Evolutionary conservation across 257 asterid genomes (phyloP).

Genomic region (Cruciata laevipes): DNA sequence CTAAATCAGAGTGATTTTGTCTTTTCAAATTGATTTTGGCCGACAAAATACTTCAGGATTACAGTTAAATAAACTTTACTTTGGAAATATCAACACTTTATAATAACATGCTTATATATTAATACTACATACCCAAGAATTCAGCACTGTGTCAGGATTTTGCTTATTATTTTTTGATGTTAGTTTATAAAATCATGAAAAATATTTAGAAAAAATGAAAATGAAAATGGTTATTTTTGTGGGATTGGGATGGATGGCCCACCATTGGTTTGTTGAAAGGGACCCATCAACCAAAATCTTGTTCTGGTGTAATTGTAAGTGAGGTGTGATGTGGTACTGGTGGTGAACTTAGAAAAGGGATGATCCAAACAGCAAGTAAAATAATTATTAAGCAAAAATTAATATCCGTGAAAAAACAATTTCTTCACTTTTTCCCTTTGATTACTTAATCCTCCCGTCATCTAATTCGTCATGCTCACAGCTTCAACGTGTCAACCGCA

Average conservation of each 20-base stretch:
- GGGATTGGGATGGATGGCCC: slow-evolving; percentile 40
- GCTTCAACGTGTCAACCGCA: slow-evolving; percentile 28
- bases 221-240: not conserved
- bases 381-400: slow-evolving; percentile 15
- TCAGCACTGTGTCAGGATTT: no score
- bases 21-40: no score
- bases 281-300: slow-evolving; percentile 52
- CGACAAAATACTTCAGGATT: no score
- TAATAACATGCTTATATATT: no score
- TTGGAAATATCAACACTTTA: no score
- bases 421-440: slow-evolving; percentile 12
- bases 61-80: no score
- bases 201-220: no score
- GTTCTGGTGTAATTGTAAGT: slow-evolving; percentile 36
- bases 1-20: no score
- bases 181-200: no score
- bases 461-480: slow-evolving; percentile 60
- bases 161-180: no score
- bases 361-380: slow-evolving; percentile 51
- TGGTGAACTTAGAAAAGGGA: slow-evolving; percentile 39
- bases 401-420: not conserved
- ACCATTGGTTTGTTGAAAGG: slow-evolving; percentile 64
- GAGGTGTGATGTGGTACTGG: slow-evolving; percentile 36
- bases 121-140: no score
- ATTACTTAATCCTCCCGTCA: slow-evolving; percentile 71